A percentile compares a stretch with the other conserved stretches of the same genome.
These are phyloP conservation scores for Boletus reticuloceps DNA, from an alignment of 768 basidiomycete species.

Conservation along the genomic window DNA sequence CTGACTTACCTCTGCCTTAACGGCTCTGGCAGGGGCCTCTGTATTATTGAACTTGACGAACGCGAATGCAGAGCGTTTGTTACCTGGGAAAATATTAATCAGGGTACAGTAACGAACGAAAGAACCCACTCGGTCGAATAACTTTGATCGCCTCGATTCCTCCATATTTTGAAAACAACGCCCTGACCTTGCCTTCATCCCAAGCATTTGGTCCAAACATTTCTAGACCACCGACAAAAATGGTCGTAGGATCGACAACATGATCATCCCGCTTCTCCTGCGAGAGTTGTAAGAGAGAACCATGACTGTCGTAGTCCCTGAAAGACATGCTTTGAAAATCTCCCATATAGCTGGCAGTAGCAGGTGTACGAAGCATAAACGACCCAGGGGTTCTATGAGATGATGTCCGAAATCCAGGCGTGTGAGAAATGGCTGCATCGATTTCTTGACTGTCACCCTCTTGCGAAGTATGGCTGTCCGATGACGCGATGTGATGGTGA, in stretches of 20 bases:
- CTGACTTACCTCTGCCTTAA: slow-evolving; percentile 55
- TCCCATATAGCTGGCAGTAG: slow-evolving; percentile 35
- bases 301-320: slow-evolving; percentile 20
- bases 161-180: slow-evolving; percentile 63
- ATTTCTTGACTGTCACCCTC: slow-evolving; percentile 37
- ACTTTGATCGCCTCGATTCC: slow-evolving; percentile 64
- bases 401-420: slow-evolving; percentile 46
- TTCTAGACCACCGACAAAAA: slow-evolving; percentile 78
- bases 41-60: slow-evolving; percentile 70
- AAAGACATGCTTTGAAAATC: slow-evolving; percentile 32
- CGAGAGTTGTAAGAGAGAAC: slow-evolving; percentile 19
- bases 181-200: slow-evolving; percentile 61
- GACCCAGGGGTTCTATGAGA: slow-evolving; percentile 49
- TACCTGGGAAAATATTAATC: slow-evolving; percentile 38
- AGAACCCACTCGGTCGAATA: slow-evolving; percentile 56
- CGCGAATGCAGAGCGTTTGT: slow-evolving; percentile 69
- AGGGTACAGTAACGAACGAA: neutral
- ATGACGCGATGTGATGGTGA: slow-evolving; percentile 11
- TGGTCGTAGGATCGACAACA: slow-evolving; percentile 60
- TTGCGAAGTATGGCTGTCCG: slow-evolving; percentile 16
- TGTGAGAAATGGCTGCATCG: slow-evolving; percentile 36
- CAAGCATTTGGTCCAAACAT: slow-evolving; percentile 61
- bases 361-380: slow-evolving; percentile 49
- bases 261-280: slow-evolving; percentile 30
- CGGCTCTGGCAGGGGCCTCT: slow-evolving; percentile 64